Conservation (phyloP, 345 rosid species). For the Pseudoturritis turrita region DNA sequence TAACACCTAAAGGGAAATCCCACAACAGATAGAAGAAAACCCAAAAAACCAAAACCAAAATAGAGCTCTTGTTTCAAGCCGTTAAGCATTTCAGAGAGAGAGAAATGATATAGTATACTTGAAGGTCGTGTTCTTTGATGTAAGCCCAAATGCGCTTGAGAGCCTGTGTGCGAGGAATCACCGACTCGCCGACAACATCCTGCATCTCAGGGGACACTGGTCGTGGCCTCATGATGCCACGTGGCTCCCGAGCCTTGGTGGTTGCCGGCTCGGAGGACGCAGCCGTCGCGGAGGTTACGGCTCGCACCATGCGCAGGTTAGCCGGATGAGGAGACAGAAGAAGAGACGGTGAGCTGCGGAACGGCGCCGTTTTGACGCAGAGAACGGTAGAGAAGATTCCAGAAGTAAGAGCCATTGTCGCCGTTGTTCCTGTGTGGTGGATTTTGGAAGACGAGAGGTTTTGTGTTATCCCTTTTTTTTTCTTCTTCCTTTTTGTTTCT, state of each 20-base stretch:
- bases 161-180: constrained; percentile 85
- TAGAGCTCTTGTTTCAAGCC: neutral
- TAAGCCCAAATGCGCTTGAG: constrained; percentile 89
- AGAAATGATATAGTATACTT: constrained; percentile 36
- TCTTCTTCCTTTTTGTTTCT: no score
- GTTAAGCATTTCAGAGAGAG: neutral
- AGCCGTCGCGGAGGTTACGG: constrained; percentile 47
- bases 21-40: neutral
- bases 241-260: constrained; percentile 48
- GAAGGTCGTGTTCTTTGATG: constrained; percentile 82
- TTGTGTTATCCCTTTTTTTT: constrained; percentile 42
- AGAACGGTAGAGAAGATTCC: constrained; percentile 39
- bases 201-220: constrained; percentile 87
- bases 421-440: neutral
- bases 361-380: constrained; percentile 39
- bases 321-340: constrained; percentile 4
- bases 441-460: constrained; percentile 26
- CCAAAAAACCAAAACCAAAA: neutral
- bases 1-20: neutral
- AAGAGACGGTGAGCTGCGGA: constrained; percentile 15
- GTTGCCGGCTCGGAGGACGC: constrained; percentile 46
- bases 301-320: constrained; percentile 34
- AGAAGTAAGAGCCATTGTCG: constrained; percentile 48
- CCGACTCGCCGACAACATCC: constrained; percentile 73
- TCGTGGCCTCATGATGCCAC: constrained; percentile 85